Evolutionary conservation across 805 yeast species (phyloP), one percentile per base, ranked within the genome.

Genomic region (Kazachstania africana): DNA sequence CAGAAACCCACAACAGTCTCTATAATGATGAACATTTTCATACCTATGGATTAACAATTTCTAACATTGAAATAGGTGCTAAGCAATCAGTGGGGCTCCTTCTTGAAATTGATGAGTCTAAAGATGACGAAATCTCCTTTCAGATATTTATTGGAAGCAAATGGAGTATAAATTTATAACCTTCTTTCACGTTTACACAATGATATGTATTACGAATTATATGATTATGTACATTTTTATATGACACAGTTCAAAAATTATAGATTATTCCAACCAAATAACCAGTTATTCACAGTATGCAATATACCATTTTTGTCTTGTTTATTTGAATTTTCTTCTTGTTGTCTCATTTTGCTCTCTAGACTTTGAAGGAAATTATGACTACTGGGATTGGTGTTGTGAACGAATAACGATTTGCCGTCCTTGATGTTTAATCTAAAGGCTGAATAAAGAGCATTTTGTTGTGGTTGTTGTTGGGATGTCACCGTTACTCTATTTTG

Each of bases 201-300:
- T 19, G 10, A 19, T 19, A 19, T 19, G 22, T 8, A 19, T 19
- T 19, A 8, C 10, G 6, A 8, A 8, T 21, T 29, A 15, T 8
- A 23, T 29, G 28, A 18, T 15, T 8, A 16, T 22, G 19, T 26
- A 23, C 16, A 21, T 17, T 9, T 23, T 9, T 23, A n/a, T 8
- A 23, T 23, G 13, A 6, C 13, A 9, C 13, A 23, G 6, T 8
- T 9, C 25, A 8, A 17, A 15, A 2, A 16, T 45, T 36, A 60
- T 28, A 65, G 42, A 35, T 68, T 70, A 30, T 69, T 73, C 73
- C 74, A 70, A 2, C 75, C 75, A 45, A 71, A 70, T 23, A 70
- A 47, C 54, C 70, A 53, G 43, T 69, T 69, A 37, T 62, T 65
- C 3, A 69, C 60, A 13, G 38, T 44, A 14, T 45, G 47, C 6